These are phyloP conservation scores for Lindgomyces ingoldianus DNA, from an alignment of 495 filamentous ascomycete species.

Conservation along the genomic window DNA sequence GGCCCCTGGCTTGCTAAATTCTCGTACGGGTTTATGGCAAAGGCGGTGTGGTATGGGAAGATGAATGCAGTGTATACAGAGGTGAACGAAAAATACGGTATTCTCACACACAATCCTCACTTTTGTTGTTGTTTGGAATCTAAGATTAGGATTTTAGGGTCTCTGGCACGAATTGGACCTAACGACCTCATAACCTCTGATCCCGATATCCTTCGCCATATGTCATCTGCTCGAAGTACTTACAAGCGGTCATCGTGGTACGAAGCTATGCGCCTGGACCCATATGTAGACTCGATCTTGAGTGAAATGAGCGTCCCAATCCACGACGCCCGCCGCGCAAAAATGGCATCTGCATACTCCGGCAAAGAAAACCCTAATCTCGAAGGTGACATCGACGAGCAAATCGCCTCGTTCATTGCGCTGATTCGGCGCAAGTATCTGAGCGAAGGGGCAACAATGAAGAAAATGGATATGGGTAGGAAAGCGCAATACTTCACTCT, in stretches of 20 bases:
- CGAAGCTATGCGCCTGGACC: constrained; percentile 24
- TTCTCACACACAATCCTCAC: no score
- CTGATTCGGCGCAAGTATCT: constrained; percentile 41
- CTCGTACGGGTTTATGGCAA: constrained; percentile 13
- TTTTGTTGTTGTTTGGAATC: no score
- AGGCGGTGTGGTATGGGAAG: not conserved
- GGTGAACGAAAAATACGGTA: constrained; percentile 7
- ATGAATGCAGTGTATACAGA: constrained; percentile 19
- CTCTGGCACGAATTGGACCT: constrained; percentile 36
- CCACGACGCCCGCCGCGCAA: constrained; percentile 24
- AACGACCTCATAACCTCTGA: constrained; percentile 35
- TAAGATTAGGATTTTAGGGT: constrained; percentile 19
- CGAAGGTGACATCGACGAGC: constrained; percentile 28
- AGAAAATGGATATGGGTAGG: constrained; percentile 46
- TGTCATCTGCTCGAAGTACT: constrained; percentile 23
- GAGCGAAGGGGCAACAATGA: constrained; percentile 15
- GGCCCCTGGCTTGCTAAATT: constrained; percentile 5
- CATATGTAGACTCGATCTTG: constrained; percentile 28
- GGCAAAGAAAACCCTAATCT: constrained; percentile 33
- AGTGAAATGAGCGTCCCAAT: constrained; percentile 14
- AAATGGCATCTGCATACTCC: constrained; percentile 32
- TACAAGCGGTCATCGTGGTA: constrained; percentile 34
- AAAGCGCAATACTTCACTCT: constrained; percentile 49
- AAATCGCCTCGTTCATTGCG: constrained; percentile 14
- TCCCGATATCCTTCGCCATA: constrained; percentile 32